Percentiles rank a stretch among this genome's conserved stretches.
Conservation (phyloP, 306 rosid species). For the Leucaena leucocephala region DNA sequence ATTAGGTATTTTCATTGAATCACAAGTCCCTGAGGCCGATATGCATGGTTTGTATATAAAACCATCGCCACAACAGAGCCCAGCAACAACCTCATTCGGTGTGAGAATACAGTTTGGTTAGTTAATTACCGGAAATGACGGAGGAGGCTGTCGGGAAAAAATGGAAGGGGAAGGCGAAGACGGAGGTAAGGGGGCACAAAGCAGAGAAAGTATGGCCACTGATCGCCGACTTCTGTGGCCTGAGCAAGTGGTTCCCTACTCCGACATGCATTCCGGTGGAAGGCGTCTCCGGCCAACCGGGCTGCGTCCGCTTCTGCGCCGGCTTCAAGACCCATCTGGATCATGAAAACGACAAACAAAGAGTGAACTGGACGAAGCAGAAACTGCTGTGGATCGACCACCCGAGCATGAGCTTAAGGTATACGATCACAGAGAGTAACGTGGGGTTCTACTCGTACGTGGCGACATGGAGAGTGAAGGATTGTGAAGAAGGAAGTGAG, state of each 20-base stretch:
- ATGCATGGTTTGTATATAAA: background rate
- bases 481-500: conserved; percentile 41
- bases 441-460: conserved; percentile 59
- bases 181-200: conserved; percentile 38
- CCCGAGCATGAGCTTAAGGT: conserved; percentile 20
- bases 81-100: background rate
- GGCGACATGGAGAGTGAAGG: conserved; percentile 37
- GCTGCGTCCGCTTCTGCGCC: conserved; percentile 64
- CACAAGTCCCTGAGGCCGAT: too few relatives aligned
- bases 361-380: conserved; percentile 61
- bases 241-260: conserved; percentile 60
- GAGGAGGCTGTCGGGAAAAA: conserved; percentile 5
- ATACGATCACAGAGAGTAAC: conserved; percentile 52
- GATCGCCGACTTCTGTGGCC: conserved; percentile 65
- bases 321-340: conserved; percentile 62
- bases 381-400: conserved; percentile 53
- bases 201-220: conserved; percentile 62
- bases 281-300: conserved; percentile 52
- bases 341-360: background rate
- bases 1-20: too few relatives aligned
- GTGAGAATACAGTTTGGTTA: background rate
- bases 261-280: conserved; percentile 52
- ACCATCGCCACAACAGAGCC: background rate
- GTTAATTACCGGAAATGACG: too few relatives aligned
- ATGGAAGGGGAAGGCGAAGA: conserved; percentile 55